Base-by-base conservation (phyloP, 306 rosid species). In the Mimosa bimucronata region DNA sequence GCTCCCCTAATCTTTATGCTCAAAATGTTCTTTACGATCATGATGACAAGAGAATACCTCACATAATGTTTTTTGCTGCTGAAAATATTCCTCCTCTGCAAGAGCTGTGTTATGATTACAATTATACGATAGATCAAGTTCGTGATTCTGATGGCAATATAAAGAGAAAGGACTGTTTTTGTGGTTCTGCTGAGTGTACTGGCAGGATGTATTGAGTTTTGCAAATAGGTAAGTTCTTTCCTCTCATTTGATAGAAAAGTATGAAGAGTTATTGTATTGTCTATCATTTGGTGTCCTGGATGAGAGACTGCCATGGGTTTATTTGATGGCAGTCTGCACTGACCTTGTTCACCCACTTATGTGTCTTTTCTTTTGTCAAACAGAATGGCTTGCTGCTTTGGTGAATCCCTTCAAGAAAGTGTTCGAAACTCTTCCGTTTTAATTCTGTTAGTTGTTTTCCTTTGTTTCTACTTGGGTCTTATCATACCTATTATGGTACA, bases 1-100 rank as follows among this genome's bases (percentile, higher is more conserved):
- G 98, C 71, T 88, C 97, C 50, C 98, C 98, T n/a, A 94, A 94
- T 88, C 92, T 94, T 55, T 90, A 91, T 83, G 98, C 98, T 37
- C 97, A 92, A 77, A 89, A 94, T 77, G 92, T 94, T 34, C 91
- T 94, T 41, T 91, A 82, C 84, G 97, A 94, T 87, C 94, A 92
- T 23, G 88, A 90, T 66, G 97, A 94, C 86, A 84, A 44, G 77
- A 88, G 98, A 83, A 90, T 92, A 84, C 98, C 98, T 65, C 98
- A 92, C 83, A 87, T 94, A 40, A 92, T 94, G 97, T 55, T 94
- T 64, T 94, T 92, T 78, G 97, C 98, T n/a, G 95, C 90, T 2
- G 98, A 94, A 80, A 92, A 94, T 82, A 91, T 94, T 84, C 98
- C 97, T 84, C 95, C 98, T 5, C 69, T 94, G 88, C 95, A 91